These are phyloP conservation scores for Aspergillus ruber DNA, from an alignment of 2,329 filamentous ascomycete species.

Conservation along the genomic window DNA sequence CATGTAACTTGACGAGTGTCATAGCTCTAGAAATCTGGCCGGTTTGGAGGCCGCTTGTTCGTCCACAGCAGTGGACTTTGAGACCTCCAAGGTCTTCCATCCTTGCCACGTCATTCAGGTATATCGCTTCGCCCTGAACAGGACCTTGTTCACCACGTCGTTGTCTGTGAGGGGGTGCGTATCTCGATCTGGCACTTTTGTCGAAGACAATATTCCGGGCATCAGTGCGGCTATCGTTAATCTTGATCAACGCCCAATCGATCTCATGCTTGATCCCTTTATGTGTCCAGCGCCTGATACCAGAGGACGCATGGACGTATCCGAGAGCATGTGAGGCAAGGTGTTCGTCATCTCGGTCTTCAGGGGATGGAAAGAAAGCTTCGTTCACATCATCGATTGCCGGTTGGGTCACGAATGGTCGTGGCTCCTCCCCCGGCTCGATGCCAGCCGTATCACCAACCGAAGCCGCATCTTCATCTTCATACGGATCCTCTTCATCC, in stretches of 20 bases:
- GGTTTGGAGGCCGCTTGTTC: constrained; percentile 75
- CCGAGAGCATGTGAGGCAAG: constrained; percentile 75
- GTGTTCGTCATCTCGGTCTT: constrained; percentile 73
- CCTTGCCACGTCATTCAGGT: constrained; percentile 54
- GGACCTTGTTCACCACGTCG: constrained; percentile 46
- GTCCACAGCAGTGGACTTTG: constrained; percentile 79
- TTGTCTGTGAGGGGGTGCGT: constrained; percentile 33
- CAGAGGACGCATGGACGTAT: constrained; percentile 81
- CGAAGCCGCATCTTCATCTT: constrained; percentile 51
- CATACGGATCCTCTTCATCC: constrained; percentile 51
- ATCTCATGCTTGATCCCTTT: constrained; percentile 79
- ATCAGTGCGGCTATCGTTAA: constrained; percentile 65
- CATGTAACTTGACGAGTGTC: constrained; percentile 80
- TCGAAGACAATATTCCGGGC: constrained; percentile 60
- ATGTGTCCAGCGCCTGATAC: constrained; percentile 68
- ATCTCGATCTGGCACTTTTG: constrained; percentile 9
- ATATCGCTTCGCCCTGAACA: constrained; percentile 27
- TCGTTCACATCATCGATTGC: constrained; percentile 80
- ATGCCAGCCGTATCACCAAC: constrained; percentile 73
- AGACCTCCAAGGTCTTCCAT: constrained; percentile 59
- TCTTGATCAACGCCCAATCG: constrained; percentile 87
- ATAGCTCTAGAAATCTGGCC: constrained; percentile 73
- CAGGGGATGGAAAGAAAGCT: constrained; percentile 72
- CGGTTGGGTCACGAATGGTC: constrained; percentile 81
- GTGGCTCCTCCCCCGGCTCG: constrained; percentile 65